Percentiles rank a stretch among this genome's conserved stretches.
phyloP scores from a whole-genome alignment of 2,329 filamentous ascomycete genomes.

The Penicillium rolfsii region DNA sequence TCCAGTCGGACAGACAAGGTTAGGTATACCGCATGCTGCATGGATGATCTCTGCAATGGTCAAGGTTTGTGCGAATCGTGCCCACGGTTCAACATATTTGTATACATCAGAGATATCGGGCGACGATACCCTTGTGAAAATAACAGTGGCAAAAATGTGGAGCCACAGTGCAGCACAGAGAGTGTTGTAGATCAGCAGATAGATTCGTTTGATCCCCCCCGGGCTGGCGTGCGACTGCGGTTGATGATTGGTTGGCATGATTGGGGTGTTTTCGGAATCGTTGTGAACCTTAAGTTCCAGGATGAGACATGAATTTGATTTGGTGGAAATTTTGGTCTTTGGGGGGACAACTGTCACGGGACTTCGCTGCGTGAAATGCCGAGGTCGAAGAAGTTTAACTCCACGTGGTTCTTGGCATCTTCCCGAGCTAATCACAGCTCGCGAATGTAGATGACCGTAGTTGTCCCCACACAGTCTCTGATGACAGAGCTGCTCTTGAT shows the following conservation, averaged over 20 bases:
- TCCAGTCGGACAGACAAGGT: neutral
- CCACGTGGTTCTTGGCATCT: neutral
- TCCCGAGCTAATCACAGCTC: neutral
- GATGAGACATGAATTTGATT: neutral
- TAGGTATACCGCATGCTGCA: slow-evolving; percentile 25
- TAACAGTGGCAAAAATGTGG: slow-evolving; percentile 27
- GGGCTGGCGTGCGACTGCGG: neutral
- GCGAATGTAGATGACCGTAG: neutral
- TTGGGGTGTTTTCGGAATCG: neutral
- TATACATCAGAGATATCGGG: slow-evolving; percentile 21
- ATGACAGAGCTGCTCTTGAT: too few species aligned
- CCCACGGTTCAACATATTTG: slow-evolving; percentile 30
- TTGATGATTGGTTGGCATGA: neutral
- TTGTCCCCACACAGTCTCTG: too few species aligned
- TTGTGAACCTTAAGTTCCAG: neutral
- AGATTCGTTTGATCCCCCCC: slow-evolving; percentile 12
- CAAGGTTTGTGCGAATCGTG: slow-evolving; percentile 33
- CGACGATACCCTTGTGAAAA: slow-evolving; percentile 12
- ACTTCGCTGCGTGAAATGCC: neutral
- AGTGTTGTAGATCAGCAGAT: slow-evolving; percentile 34
- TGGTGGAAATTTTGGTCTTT: neutral
- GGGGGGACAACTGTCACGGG: neutral
- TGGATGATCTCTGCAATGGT: slow-evolving; percentile 34
- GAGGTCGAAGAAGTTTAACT: neutral
- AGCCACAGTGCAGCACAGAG: slow-evolving; percentile 31